Percentiles rank a stretch among this genome's conserved stretches.
These are phyloP conservation scores for Rutidosis leptorrhynchoides DNA, from an alignment of 129 eudicot species.

Conservation along the genomic window DNA sequence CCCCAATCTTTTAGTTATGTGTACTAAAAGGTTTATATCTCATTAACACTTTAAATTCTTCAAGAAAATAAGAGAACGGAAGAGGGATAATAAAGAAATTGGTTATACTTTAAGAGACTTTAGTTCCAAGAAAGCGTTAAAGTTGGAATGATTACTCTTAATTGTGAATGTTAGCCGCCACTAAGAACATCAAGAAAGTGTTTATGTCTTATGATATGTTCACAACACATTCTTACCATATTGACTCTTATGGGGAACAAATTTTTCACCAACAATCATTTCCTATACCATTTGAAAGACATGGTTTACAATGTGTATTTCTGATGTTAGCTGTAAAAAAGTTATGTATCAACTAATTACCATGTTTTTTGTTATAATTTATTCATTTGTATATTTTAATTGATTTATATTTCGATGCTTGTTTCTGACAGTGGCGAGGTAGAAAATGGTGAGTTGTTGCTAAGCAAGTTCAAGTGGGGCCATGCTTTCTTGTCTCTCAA, in stretches of 20 bases:
- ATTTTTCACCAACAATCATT: too few species aligned
- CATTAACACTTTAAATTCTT: background rate
- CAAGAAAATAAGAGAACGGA: background rate
- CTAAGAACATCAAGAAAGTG: constrained; percentile 17
- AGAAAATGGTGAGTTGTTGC: constrained; percentile 80
- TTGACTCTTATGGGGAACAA: too few species aligned
- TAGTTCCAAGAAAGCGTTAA: background rate
- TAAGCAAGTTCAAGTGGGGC: constrained; percentile 97
- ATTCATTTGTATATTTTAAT: background rate
- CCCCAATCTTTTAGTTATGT: too few species aligned
- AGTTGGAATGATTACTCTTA: background rate
- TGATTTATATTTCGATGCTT: constrained; percentile 1
- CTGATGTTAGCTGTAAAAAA: background rate
- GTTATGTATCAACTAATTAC: background rate
- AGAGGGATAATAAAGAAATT: background rate
- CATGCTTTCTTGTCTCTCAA: constrained; percentile 96
- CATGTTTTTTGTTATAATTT: background rate
- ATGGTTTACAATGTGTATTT: background rate
- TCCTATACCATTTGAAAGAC: background rate
- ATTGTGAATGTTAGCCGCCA: constrained; percentile 6
- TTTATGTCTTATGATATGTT: constrained; percentile 14
- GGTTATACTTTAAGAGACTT: background rate
- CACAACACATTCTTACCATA: background rate
- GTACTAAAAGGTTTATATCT: background rate
- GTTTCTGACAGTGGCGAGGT: constrained; percentile 70